phyloP scores from a whole-genome alignment of 2,329 filamentous ascomycete species.

The Arachnomyces sp. region DNA sequence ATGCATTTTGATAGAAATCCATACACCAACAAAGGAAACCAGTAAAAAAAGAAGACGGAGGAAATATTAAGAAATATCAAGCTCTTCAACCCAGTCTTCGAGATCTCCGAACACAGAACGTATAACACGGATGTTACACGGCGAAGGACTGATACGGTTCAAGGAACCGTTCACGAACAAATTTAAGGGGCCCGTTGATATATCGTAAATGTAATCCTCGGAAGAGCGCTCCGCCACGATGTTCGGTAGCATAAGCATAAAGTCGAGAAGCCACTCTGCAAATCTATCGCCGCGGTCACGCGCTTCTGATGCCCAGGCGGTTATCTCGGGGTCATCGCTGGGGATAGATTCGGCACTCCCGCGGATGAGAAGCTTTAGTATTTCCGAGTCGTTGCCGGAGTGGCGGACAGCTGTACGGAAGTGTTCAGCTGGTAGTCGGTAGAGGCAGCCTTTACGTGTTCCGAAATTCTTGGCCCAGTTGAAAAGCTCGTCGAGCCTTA shows the following conservation, averaged over 20 bases:
- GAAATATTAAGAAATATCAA: too few species aligned
- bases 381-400: constrained; percentile 16
- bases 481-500: constrained; percentile 31
- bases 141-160: too few species aligned
- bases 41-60: too few species aligned
- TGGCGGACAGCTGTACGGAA: constrained; percentile 25
- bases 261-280: constrained; percentile 29
- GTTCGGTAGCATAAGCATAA: constrained; percentile 24
- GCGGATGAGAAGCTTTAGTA: constrained; percentile 29
- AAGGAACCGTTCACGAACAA: too few species aligned
- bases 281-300: constrained; percentile 15
- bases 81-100: too few species aligned
- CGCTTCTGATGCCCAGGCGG: constrained; percentile 27
- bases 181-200: too few species aligned
- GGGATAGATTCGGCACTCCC: constrained; percentile 33
- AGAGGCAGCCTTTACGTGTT: constrained; percentile 9
- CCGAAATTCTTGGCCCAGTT: constrained; percentile 12
- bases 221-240: too few species aligned
- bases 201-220: too few species aligned
- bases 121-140: too few species aligned
- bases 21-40: too few species aligned
- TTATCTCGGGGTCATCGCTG: constrained; percentile 26
- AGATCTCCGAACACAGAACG: too few species aligned
- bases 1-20: too few species aligned
- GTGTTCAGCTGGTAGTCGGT: constrained; percentile 26